Base-by-base conservation (phyloP, 495 filamentous ascomycete genomes). In the Aspergillus egyptiacus region DNA sequence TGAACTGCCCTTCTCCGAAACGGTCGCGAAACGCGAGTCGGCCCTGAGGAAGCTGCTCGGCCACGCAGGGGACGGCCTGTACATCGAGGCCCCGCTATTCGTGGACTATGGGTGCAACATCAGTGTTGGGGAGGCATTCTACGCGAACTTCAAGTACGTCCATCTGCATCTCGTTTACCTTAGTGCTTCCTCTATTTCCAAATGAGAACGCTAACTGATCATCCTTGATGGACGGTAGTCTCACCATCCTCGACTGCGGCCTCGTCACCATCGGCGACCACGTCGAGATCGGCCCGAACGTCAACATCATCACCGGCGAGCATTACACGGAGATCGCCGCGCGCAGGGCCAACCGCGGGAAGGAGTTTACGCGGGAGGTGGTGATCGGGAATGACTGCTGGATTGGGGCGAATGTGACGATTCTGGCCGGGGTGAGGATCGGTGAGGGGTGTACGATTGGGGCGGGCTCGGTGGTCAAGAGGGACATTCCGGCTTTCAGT, bases 341-440 rank as follows among this genome's bases (percentile, higher is more conserved):
- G 44, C 86, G 89, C 0, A 79, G 77, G 1, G 27, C 40, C 2
- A 43, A 43, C 9, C 4, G 40, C 1, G 40, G 40, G 14, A 43
- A 32, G 40, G 40, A 43, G 27, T 43, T 43, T 32, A 43, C 40
- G 1, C 5, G 40, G 27, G 3, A 69, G 76, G 40, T 87, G 38
- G 71, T 65, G 6, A 80, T 95, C 36, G 87, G 80, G 1, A 84
- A 90, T 51, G 89, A 95, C 58, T 90, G 86, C 57, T 95, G 89
- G 87, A 70, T 95, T 30, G 86, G 88, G 1, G 88, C 85, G 0
- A 82, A 81, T 56, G 85, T 83, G 2, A 68, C 76, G 13, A 74
- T 95, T 10, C 61, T 85, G 10, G 79, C 86, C 0, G 89, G 89
- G 0, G 85, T 93, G 5, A 84, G 66, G 0, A 70, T 75, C 23